A percentile compares a stretch with the other conserved stretches of the same genome.
These are phyloP conservation scores for Cantharellus anzutake DNA, from an alignment of 768 basidiomycete genomes.

Conservation along the genomic window DNA sequence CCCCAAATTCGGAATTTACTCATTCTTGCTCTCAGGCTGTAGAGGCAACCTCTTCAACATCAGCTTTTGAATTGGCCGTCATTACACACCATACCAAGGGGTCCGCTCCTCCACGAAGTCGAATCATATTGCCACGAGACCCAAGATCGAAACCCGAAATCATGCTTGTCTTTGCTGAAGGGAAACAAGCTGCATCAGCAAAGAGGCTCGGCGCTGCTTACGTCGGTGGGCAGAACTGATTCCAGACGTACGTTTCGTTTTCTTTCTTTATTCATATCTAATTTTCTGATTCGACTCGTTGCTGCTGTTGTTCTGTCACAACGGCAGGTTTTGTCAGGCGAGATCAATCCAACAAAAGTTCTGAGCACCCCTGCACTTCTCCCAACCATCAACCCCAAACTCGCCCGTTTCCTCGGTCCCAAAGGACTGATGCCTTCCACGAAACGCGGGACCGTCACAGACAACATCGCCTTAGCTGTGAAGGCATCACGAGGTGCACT, in stretches of 20 bases:
- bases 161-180: slow-evolving; percentile 88
- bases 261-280: no score
- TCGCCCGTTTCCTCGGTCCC: slow-evolving; percentile 66
- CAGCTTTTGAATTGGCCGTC: slow-evolving; percentile 64
- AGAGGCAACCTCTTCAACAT: slow-evolving; percentile 55
- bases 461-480: slow-evolving; percentile 70
- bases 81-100: slow-evolving; percentile 66
- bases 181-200: slow-evolving; percentile 63
- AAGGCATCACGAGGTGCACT: slow-evolving; percentile 58
- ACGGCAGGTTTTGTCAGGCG: slow-evolving; percentile 60
- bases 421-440: slow-evolving; percentile 91
- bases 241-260: slow-evolving; percentile 56
- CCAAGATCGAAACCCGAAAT: slow-evolving; percentile 40
- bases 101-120: slow-evolving; percentile 72
- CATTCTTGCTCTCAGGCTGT: slow-evolving; percentile 37
- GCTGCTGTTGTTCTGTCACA: no score
- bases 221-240: slow-evolving; percentile 84
- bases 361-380: slow-evolving; percentile 69
- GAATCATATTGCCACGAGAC: slow-evolving; percentile 68
- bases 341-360: slow-evolving; percentile 64
- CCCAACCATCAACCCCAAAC: slow-evolving; percentile 53
- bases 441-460: slow-evolving; percentile 83
- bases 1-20: not conserved
- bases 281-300: no score
- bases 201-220: slow-evolving; percentile 73